Evolutionary conservation across 2,329 filamentous ascomycete genomes (phyloP), one percentile per base, ranked within the genome.

Genomic region (Boeremia exigua): DNA sequence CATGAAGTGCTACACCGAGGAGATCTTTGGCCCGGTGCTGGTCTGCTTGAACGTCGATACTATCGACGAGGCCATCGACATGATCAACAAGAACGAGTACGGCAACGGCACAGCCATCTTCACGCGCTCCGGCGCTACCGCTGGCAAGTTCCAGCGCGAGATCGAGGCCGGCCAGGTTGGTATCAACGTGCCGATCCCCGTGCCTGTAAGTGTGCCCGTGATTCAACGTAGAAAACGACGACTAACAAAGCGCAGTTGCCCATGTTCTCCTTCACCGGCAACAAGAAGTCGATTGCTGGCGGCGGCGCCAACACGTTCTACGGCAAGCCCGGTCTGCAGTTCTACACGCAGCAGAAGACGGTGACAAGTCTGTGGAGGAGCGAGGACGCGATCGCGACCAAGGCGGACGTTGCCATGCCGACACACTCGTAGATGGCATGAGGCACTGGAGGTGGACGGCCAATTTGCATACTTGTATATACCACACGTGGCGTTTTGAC

Each of bases 291-390:
- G 70, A 83, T 98, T 54, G 95, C 95, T 0, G 95, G 94, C 50
- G 93, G 93, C 48, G 94, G 95, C 58, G 90, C 91, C 33, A 96
- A 86, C 79, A 96, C 92, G 14, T 98, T 99, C 76, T 99, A 99
- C 78, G 95, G 95, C 64, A 90, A 91, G 78, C 91, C 92, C 0
- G 95, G 94, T 23, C 79, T 99, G 74, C 88, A 90, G 73, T 99
- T 99, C 75, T 98, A 96, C 78, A 99, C 95, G 3, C 95, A 98
- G 80, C 85, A 90, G 73, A 98, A 99, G 90, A 99, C 95, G 2
- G 95, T 99, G 44, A 99, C 95, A 48, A 89, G 91, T 64, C 79
- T 96, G 74, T 99, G 95, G 95, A 86, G 87, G 71, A 87, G 85
- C 58, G 87, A 93, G 70, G 93, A 97, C 79, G 93, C 92, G 0